Conservation (phyloP, 2,329 filamentous ascomycete species). For the Stachybotrys chartarum region DNA sequence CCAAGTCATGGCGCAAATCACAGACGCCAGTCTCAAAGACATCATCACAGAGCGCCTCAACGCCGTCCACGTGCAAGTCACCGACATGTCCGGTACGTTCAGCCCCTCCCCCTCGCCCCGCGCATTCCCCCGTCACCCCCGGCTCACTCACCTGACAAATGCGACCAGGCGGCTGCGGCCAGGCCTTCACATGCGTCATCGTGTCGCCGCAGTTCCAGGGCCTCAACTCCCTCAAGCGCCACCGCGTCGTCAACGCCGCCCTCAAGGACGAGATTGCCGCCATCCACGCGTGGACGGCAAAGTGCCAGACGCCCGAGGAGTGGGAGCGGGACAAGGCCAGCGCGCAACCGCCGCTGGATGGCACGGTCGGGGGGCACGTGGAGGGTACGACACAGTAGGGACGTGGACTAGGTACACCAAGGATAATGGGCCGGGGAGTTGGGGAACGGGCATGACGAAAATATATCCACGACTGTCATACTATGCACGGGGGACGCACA, state of each 20-base stretch:
- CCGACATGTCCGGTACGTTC: slow-evolving; percentile 78
- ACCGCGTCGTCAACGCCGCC: slow-evolving; percentile 76
- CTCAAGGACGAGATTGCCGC: slow-evolving; percentile 82
- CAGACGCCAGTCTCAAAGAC: slow-evolving; percentile 61
- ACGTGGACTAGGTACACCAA: neutral
- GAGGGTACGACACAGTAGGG: slow-evolving; percentile 18
- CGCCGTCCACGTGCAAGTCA: slow-evolving; percentile 76
- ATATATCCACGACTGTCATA: neutral
- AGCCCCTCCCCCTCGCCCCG: slow-evolving; percentile 3
- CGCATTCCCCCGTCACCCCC: neutral
- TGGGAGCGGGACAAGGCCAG: slow-evolving; percentile 60
- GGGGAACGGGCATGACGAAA: neutral
- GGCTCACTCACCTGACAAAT: neutral
- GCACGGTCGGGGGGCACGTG: slow-evolving; percentile 36
- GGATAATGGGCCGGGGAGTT: neutral
- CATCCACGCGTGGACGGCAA: slow-evolving; percentile 93
- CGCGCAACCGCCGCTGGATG: slow-evolving; percentile 32
- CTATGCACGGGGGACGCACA: neutral
- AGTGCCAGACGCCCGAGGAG: slow-evolving; percentile 87
- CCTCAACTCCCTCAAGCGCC: slow-evolving; percentile 72
- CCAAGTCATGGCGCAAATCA: slow-evolving; percentile 53
- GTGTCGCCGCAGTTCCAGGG: slow-evolving; percentile 62
- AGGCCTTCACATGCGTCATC: slow-evolving; percentile 52
- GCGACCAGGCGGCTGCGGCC: slow-evolving; percentile 49
- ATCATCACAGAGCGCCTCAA: slow-evolving; percentile 64